Base-by-base conservation (phyloP, 768 basidiomycete genomes). In the Panus rudis region DNA sequence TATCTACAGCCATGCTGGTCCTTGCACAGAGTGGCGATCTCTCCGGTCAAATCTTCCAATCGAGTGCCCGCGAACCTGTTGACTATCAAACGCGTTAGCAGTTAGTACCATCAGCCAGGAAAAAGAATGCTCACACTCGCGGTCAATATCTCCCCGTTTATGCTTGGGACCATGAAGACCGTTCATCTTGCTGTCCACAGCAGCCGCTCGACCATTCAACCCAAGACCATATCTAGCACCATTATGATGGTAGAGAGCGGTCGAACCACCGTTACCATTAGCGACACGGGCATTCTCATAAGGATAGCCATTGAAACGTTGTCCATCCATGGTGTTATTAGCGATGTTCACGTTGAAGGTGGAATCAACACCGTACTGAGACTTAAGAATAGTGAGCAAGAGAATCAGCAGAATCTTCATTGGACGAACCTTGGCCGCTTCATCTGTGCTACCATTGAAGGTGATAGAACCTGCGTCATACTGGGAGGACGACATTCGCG, bases 1-100 rank as follows among this genome's bases (percentile, higher is more conserved):
- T 97, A 99, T 26, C 96, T 80, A 59, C 96, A 99, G 2, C 96
- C 96, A 63, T 98, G 94, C 64, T 99, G 96, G 64, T 99, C 96
- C 63, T 98, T 98, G 78, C 96, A 98, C 14, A 99, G 66, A 1
- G 79, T 71, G 12, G 92, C 81, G 47, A 99, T 94, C 64, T 99
- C 94, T 46, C 94, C 94, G 52, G 87, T 84, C 19, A 99, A 69
- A 56, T 99, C 96, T 59, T 99, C 96, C 42, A 99, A 72, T 32
- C 92, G 82, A 23, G 92, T 93, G 6, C 94, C 94, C 23, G 94
- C 84, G 60, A 97, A 99, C 4, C 96, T 84, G 68, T 99, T 99
- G 65, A 93, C 92, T 92, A 42, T 0, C 34, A 6, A 33, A 30
- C 38, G 26, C 40, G 34, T 23, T 21, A 40, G 7, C 4, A 39